phyloP scores from a whole-genome alignment of 2,329 filamentous ascomycete species.

The Aspergillus oerlinghausenensis region DNA sequence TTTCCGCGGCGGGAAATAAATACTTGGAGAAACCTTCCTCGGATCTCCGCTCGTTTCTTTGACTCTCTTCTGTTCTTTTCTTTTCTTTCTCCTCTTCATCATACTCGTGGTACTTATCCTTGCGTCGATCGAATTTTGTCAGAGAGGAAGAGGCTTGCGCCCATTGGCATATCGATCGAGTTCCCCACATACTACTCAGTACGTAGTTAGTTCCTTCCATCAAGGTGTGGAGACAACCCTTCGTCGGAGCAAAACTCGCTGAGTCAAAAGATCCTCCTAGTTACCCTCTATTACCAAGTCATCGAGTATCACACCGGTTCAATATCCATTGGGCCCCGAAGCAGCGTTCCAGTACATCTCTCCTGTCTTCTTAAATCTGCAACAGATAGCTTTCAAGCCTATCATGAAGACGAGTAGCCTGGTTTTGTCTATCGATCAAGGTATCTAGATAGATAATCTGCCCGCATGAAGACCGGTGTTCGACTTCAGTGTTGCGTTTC shows the following conservation, averaged over 20 bases:
- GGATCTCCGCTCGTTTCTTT: constrained; percentile 4
- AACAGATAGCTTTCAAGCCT: constrained; percentile 18
- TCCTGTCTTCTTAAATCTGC: constrained; percentile 17
- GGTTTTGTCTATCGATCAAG: constrained; percentile 39
- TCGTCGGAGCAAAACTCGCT: constrained; percentile 1
- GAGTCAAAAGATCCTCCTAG: constrained; percentile 6
- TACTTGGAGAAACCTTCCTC: not conserved
- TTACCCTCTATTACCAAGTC: not conserved
- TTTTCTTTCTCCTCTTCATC: no score
- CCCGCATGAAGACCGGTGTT: constrained; percentile 42
- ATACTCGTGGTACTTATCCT: not conserved
- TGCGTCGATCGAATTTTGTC: not conserved
- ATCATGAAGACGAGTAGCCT: constrained; percentile 36
- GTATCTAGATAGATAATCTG: constrained; percentile 36
- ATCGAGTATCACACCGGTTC: not conserved
- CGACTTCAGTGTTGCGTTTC: constrained; percentile 18
- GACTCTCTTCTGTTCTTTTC: no score
- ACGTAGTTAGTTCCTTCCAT: no score
- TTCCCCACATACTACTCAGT: no score
- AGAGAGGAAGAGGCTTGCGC: not conserved
- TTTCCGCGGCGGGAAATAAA: not conserved
- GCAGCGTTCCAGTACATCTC: constrained; percentile 24
- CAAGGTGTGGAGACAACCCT: not conserved
- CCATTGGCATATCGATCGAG: no score
- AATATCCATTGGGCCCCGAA: constrained; percentile 6